Conservation (phyloP, 768 basidiomycete genomes). For the Udeniomyces megalosporus region DNA sequence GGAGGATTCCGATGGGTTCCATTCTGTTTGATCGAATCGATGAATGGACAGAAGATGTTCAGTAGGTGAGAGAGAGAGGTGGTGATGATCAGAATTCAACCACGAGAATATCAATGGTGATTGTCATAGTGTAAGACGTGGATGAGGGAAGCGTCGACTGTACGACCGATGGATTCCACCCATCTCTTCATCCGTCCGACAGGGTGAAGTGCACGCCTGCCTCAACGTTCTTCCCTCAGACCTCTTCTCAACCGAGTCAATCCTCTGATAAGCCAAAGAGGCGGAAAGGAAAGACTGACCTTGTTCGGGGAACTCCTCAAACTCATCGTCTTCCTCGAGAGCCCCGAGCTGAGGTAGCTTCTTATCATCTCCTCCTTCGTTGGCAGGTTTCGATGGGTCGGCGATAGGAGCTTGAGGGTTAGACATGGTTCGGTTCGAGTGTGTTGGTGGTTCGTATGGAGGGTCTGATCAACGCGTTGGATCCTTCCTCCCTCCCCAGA, state of each 20-base stretch:
- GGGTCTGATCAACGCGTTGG: too few relatives aligned
- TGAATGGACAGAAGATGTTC: neutral
- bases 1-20: conserved; percentile 17
- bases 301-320: conserved; percentile 34
- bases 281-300: conserved; percentile 20
- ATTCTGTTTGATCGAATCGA: conserved; percentile 6
- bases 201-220: neutral
- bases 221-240: neutral
- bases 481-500: neutral
- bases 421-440: neutral
- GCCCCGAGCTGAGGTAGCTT: conserved; percentile 57
- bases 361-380: conserved; percentile 15
- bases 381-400: neutral
- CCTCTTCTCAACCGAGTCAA: neutral
- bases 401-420: neutral
- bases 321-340: conserved; percentile 95
- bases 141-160: neutral
- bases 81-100: too few relatives aligned
- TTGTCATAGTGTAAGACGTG: too few relatives aligned
- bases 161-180: neutral
- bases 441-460: neutral
- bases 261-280: too few relatives aligned
- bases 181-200: neutral
- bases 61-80: neutral
- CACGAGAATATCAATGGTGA: too few relatives aligned